phyloP scores from a whole-genome alignment of 2,329 filamentous ascomycete species.

The Calonectria pseudoturangicola region DNA sequence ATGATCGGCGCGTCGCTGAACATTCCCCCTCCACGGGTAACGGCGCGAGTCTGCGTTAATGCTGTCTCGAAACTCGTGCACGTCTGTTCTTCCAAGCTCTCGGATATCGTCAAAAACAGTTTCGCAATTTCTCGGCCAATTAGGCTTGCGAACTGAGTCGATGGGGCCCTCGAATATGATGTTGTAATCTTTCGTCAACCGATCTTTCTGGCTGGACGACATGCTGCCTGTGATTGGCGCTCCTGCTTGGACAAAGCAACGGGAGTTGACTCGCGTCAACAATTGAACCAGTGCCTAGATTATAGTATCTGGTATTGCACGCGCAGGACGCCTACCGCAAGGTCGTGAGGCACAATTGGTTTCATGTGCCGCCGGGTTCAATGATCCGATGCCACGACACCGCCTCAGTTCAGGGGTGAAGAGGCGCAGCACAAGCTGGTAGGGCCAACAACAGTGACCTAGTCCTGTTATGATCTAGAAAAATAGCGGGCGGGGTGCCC shows the following conservation, averaged over 20 bases:
- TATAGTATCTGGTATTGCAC: not conserved
- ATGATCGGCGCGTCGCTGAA: conserved; percentile 5
- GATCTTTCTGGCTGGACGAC: not conserved
- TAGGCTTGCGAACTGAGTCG: not conserved
- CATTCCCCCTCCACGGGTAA: conserved; percentile 19
- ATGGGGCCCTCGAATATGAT: conserved; percentile 12
- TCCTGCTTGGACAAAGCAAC: not conserved
- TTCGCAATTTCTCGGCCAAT: conserved; percentile 15
- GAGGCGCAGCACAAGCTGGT: not conserved
- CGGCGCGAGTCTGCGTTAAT: conserved; percentile 7
- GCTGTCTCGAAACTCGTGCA: conserved; percentile 8
- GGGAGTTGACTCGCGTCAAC: not conserved
- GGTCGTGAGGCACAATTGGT: not conserved
- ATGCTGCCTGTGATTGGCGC: not conserved
- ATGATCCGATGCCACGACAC: not conserved
- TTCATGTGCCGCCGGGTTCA: not conserved
- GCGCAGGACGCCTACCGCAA: not conserved
- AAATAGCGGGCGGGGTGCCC: not conserved
- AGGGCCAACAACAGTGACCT: not conserved
- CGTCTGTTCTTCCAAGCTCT: conserved; percentile 11
- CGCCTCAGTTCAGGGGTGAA: not conserved
- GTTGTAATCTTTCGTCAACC: conserved; percentile 20
- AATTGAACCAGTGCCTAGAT: not conserved
- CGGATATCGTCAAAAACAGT: conserved; percentile 9
- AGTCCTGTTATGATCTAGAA: no score